Evolutionary conservation across 495 filamentous ascomycete genomes (phyloP).

Genomic region (Staphylotrichum tortipilum): DNA sequence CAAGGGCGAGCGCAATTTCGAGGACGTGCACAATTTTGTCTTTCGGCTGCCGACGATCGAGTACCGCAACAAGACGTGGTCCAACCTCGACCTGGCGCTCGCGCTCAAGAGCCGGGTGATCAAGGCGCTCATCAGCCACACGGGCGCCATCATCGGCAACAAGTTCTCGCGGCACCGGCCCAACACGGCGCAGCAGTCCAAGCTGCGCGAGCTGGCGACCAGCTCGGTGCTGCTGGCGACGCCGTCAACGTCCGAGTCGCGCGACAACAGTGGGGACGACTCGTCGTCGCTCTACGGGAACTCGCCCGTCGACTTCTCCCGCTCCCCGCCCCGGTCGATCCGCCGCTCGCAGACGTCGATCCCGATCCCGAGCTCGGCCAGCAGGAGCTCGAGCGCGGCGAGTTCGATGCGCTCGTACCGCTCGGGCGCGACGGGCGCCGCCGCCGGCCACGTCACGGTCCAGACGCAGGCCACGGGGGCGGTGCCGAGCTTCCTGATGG

Average conservation of each 20-base stretch:
- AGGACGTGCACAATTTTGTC: slow-evolving; percentile 94
- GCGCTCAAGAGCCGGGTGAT: slow-evolving; percentile 90
- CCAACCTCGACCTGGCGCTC: slow-evolving; percentile 87
- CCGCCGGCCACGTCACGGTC: slow-evolving; percentile 9
- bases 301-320: slow-evolving; percentile 42
- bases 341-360: slow-evolving; percentile 33
- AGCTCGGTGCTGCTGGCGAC: slow-evolving; percentile 47
- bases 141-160: slow-evolving; percentile 93
- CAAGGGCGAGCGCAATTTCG: slow-evolving; percentile 84
- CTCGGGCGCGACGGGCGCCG: too few relatives aligned
- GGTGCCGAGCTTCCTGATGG: slow-evolving; percentile 33
- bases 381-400: slow-evolving; percentile 40
- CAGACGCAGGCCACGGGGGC: slow-evolving; percentile 16
- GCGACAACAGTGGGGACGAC: slow-evolving; percentile 43
- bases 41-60: slow-evolving; percentile 92
- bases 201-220: slow-evolving; percentile 69
- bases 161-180: slow-evolving; percentile 86
- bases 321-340: slow-evolving; percentile 39
- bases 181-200: slow-evolving; percentile 64
- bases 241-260: slow-evolving; percentile 22
- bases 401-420: slow-evolving; percentile 33
- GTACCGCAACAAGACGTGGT: slow-evolving; percentile 98
- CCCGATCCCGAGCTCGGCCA: slow-evolving; percentile 29
- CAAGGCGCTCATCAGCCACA: slow-evolving; percentile 86
- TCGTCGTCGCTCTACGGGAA: slow-evolving; percentile 38